Evolutionary conservation across 2,329 filamentous ascomycete species (phyloP).

Genomic region (Teratosphaeria pseudoeucalypti): DNA sequence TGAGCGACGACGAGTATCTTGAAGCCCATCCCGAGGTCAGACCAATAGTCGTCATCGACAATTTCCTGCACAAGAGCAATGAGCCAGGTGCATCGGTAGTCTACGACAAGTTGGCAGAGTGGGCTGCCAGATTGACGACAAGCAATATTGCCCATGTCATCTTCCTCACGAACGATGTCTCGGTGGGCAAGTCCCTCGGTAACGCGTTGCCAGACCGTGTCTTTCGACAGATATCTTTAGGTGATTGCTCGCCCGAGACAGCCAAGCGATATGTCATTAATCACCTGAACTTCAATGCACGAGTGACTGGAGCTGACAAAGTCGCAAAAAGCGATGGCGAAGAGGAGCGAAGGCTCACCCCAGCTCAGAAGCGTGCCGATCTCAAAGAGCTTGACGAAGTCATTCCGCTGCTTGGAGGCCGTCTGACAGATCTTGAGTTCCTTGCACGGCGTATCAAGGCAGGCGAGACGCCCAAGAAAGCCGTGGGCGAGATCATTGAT

Average conservation of each 20-base stretch:
- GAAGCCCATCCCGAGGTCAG: conserved; percentile 78
- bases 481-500: conserved; percentile 78
- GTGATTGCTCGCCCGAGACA: conserved; percentile 72
- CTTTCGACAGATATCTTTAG: conserved; percentile 74
- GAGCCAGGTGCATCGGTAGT: conserved; percentile 34
- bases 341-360: conserved; percentile 32
- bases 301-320: conserved; percentile 21
- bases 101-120: conserved; percentile 58
- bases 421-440: conserved; percentile 91
- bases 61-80: conserved; percentile 69
- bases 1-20: conserved; percentile 77
- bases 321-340: conserved; percentile 29
- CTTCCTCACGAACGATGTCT: conserved; percentile 82
- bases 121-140: conserved; percentile 73
- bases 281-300: conserved; percentile 39
- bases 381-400: conserved; percentile 67
- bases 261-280: conserved; percentile 85
- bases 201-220: conserved; percentile 85
- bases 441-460: conserved; percentile 81
- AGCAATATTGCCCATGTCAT: conserved; percentile 88
- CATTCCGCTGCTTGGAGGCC: conserved; percentile 74
- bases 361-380: conserved; percentile 42
- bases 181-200: conserved; percentile 76
- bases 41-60: conserved; percentile 80
- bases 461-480: conserved; percentile 70